Conservation (phyloP, 495 filamentous ascomycete genomes). For the Collariella sp. region DNA sequence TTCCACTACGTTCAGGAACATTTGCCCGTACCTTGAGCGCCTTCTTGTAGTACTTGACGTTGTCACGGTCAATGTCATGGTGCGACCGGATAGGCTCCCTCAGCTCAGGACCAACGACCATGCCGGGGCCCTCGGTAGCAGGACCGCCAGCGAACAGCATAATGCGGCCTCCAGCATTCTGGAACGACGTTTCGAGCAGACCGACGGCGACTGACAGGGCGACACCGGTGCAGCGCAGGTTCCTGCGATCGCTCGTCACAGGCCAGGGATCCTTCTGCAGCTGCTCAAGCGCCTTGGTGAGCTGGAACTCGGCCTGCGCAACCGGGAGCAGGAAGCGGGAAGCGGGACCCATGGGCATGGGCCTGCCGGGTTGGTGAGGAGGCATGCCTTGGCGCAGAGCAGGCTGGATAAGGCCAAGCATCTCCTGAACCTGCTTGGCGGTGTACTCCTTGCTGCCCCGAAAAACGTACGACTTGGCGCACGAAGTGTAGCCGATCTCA, state of each 20-base stretch:
- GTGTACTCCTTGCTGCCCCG: slow-evolving; percentile 95
- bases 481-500: slow-evolving; percentile 96
- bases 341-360: slow-evolving; percentile 67
- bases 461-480: slow-evolving; percentile 99
- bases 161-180: slow-evolving; percentile 87
- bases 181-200: slow-evolving; percentile 86
- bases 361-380: slow-evolving; percentile 62
- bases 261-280: slow-evolving; percentile 98
- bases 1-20: neutral
- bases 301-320: slow-evolving; percentile 94
- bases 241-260: slow-evolving; percentile 86
- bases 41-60: slow-evolving; percentile 99
- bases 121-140: slow-evolving; percentile 90
- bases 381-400: slow-evolving; percentile 72
- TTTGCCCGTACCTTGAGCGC: slow-evolving; percentile 68
- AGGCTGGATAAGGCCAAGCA: slow-evolving; percentile 73
- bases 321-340: slow-evolving; percentile 91
- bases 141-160: slow-evolving; percentile 97
- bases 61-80: slow-evolving; percentile 97
- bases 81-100: slow-evolving; percentile 96
- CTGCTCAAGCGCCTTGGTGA: slow-evolving; percentile 94
- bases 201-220: slow-evolving; percentile 92
- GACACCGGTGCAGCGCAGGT: slow-evolving; percentile 89
- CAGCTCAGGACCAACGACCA: slow-evolving; percentile 95
- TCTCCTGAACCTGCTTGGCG: slow-evolving; percentile 95